Evolutionary conservation across 1,284 basidiomycete genomes (phyloP).

Genomic region (Inonotus obliquus): DNA sequence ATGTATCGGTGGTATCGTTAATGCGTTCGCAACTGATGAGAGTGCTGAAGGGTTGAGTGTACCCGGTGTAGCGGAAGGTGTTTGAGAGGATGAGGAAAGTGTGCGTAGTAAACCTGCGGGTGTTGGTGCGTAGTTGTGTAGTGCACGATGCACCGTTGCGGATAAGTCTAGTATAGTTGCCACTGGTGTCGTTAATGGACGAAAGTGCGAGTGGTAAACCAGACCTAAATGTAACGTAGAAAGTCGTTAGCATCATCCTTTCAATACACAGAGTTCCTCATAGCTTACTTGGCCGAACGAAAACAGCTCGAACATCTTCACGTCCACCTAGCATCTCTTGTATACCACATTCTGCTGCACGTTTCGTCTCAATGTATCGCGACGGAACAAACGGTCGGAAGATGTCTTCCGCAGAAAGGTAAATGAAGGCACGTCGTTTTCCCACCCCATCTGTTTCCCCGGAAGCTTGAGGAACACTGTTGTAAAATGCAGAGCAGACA

Average conservation of each 20-base stretch:
- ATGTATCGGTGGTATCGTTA: conserved; percentile 86
- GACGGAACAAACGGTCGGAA: conserved; percentile 83
- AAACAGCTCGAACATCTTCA: conserved; percentile 58
- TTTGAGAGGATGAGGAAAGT: conserved; percentile 13
- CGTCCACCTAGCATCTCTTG: conserved; percentile 39
- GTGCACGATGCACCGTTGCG: conserved; percentile 54
- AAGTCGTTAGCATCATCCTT: conserved; percentile 14
- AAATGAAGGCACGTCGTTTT: conserved; percentile 72
- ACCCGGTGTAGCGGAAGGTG: conserved; percentile 16
- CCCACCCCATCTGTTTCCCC: conserved; percentile 18
- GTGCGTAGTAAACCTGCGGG: conserved; percentile 55
- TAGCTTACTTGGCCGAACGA: conserved; percentile 78
- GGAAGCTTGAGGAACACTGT: conserved; percentile 36
- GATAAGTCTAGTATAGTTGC: conserved; percentile 84
- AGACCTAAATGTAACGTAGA: conserved; percentile 54
- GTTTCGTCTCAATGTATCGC: conserved; percentile 86
- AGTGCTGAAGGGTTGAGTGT: conserved; percentile 41
- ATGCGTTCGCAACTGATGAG: conserved; percentile 69
- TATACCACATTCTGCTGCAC: conserved; percentile 80
- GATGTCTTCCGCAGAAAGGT: conserved; percentile 92
- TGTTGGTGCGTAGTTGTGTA: conserved; percentile 56
- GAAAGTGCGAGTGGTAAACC: conserved; percentile 92
- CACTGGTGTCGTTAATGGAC: conserved; percentile 83
- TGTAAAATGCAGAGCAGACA: conserved; percentile 67
- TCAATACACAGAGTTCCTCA: conserved; percentile 14